Evolutionary conservation across 352 stramenopile species (phyloP).

Genomic region (Saprolegnia parasitica): DNA sequence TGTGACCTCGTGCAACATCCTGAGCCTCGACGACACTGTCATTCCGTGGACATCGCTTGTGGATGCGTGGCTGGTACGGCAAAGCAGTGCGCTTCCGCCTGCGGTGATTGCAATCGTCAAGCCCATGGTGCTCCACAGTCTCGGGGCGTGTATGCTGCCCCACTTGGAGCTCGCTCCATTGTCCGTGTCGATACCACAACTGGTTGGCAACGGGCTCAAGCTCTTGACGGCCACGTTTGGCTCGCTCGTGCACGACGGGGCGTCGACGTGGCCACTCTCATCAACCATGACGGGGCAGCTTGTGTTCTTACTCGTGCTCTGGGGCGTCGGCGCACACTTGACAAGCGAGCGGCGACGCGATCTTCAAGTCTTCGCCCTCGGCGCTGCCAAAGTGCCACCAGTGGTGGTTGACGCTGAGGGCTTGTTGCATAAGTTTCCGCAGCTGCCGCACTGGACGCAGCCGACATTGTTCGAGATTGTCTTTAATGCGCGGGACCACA

Average conservation of each 20-base stretch:
- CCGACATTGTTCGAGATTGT: slow-evolving; percentile 13
- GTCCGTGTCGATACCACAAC: background rate
- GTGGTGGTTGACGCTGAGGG: background rate
- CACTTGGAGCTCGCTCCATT: background rate
- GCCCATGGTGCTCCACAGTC: background rate
- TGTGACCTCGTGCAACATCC: slow-evolving; percentile 5
- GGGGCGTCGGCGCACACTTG: slow-evolving; percentile 6
- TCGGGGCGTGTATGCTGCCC: slow-evolving; percentile 1
- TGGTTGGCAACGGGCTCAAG: background rate
- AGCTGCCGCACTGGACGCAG: background rate
- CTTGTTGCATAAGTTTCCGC: background rate
- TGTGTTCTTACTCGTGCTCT: slow-evolving; percentile 1
- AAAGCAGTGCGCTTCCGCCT: background rate
- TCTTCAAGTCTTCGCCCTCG: background rate
- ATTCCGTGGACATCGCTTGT: slow-evolving; percentile 6
- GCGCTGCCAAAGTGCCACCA: background rate
- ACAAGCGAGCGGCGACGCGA: background rate
- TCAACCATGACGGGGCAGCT: background rate
- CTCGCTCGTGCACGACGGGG: background rate
- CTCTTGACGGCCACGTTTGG: background rate
- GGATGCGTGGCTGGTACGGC: background rate
- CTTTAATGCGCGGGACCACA: background rate
- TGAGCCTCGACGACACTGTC: background rate
- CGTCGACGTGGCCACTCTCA: background rate
- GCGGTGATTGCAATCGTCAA: background rate